A percentile compares a stretch with the other conserved stretches of the same genome.
Conservation (phyloP, 2,329 filamentous ascomycete genomes). For the Akanthomyces uredinophilus region DNA sequence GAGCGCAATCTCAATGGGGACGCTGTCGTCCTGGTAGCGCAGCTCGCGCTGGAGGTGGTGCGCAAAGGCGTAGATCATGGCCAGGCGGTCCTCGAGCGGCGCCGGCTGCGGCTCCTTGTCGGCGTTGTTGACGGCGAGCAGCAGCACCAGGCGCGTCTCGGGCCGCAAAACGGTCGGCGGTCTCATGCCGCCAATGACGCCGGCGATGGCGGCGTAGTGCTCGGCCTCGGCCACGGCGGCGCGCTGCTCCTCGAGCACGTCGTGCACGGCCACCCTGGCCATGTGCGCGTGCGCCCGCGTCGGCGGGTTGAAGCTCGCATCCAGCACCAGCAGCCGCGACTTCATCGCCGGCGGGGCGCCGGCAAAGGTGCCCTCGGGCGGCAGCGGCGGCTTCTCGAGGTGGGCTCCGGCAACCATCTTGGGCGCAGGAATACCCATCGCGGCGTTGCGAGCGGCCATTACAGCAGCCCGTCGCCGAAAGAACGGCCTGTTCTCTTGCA, state of each 20-base stretch:
- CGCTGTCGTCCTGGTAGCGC: slow-evolving; percentile 1
- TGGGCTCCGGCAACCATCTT: slow-evolving; percentile 4
- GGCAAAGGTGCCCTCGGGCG: slow-evolving; percentile 20
- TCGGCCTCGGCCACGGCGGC: slow-evolving; percentile 6
- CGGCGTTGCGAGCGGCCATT: background rate
- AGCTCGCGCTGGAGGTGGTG: slow-evolving; percentile 41
- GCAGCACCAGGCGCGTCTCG: slow-evolving; percentile 44
- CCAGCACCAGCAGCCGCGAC: slow-evolving; percentile 49
- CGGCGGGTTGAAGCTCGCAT: slow-evolving; percentile 66
- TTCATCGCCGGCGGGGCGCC: slow-evolving; percentile 11
- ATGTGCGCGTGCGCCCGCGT: slow-evolving; percentile 57
- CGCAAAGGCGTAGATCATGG: slow-evolving; percentile 68
- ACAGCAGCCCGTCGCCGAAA: background rate
- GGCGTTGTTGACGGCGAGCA: slow-evolving; percentile 60
- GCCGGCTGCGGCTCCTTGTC: slow-evolving; percentile 65
- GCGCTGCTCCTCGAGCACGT: slow-evolving; percentile 10
- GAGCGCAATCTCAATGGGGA: slow-evolving; percentile 59
- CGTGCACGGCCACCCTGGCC: slow-evolving; percentile 42
- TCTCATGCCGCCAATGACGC: slow-evolving; percentile 8
- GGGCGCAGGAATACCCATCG: background rate
- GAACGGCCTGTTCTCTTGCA: background rate
- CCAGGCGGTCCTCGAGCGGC: slow-evolving; percentile 59
- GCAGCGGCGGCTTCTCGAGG: background rate
- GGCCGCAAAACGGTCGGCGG: slow-evolving; percentile 10
- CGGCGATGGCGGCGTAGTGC: background rate